Evolutionary conservation across 441 rosid species (phyloP), one percentile per base, ranked within the genome.

Genomic region (Eutrema salsugineum): DNA sequence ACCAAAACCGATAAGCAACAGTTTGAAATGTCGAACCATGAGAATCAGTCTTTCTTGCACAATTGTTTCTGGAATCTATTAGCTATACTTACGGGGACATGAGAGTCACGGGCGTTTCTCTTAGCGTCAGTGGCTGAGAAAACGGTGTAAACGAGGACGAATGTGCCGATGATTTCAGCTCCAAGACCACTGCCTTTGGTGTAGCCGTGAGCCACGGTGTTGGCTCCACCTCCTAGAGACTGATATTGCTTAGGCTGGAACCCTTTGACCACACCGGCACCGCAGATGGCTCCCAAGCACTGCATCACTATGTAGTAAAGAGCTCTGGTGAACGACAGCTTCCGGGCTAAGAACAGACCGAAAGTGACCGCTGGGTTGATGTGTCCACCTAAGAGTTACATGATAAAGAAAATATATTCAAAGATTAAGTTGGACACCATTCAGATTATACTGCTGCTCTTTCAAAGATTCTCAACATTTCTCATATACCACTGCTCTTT

Each of bases 221-320:
- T 85, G 20, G 88, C 85, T 61, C 85, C 86, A 3, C 88, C 88
- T 28, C 86, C 88, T 15, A 67, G 35, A 68, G 72, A 68, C n/a
- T 75, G 78, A 58, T 78, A 87, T 56, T 14, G 70, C 12, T 27
- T 36, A 36, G 83, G 78, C 67, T 81, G 64, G 74, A 87, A 81
- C 11, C 89, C 89, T 78, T 83, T 87, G 8, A 85, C 91, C 15
- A 87, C 88, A 55, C 91, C 91, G n/a, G 91, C 91, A 82, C 63
- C 63, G 17, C 63, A 58, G 14, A 58, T 58, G 63, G 63, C 63
- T 36, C 63, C 63, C 63, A 58, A 86, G 79, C 91, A 83, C 77
- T 87, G 91, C 91, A 87, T 85, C 56, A 85, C 39, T 46, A 87
- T 83, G 83, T 87, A 87, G 84, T 77, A 87, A 8, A 87, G 16